Conservation (phyloP, 768 basidiomycete genomes). For the Lanmaoa pseudosensibilis region DNA sequence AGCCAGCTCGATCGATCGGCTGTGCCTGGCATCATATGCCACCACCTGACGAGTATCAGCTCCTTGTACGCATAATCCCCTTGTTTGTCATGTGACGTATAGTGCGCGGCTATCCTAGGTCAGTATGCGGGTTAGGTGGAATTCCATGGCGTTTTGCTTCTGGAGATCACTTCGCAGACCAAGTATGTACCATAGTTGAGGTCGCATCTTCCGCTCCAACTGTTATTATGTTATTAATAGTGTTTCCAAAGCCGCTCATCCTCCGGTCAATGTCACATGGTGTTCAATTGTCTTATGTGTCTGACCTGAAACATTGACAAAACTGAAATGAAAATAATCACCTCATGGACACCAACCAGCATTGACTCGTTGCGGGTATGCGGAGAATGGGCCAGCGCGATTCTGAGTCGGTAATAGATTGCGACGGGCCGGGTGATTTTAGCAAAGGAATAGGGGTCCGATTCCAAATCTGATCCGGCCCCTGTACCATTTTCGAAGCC, state of each 20-base stretch:
- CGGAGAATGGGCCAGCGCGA: no score
- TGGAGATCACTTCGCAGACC: no score
- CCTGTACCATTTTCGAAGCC: no score
- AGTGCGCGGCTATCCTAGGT: background rate
- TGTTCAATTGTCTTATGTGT: background rate
- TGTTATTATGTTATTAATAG: no score
- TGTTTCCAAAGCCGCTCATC: background rate
- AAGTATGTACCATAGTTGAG: background rate
- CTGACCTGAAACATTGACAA: background rate
- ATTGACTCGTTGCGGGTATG: background rate
- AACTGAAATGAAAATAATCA: no score
- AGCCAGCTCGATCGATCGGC: background rate
- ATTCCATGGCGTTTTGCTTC: background rate
- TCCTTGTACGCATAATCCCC: background rate
- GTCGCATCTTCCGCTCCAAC: background rate
- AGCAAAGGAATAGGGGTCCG: no score
- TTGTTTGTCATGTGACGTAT: background rate
- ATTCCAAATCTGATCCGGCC: no score
- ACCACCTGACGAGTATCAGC: background rate
- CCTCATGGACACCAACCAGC: background rate
- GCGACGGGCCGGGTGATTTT: no score
- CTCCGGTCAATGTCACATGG: background rate
- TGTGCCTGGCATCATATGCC: background rate
- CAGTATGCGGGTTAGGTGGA: background rate
- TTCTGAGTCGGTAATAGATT: no score